Evolutionary conservation across 2,329 filamentous ascomycete species (phyloP).

Genomic region (Fusarium citri): DNA sequence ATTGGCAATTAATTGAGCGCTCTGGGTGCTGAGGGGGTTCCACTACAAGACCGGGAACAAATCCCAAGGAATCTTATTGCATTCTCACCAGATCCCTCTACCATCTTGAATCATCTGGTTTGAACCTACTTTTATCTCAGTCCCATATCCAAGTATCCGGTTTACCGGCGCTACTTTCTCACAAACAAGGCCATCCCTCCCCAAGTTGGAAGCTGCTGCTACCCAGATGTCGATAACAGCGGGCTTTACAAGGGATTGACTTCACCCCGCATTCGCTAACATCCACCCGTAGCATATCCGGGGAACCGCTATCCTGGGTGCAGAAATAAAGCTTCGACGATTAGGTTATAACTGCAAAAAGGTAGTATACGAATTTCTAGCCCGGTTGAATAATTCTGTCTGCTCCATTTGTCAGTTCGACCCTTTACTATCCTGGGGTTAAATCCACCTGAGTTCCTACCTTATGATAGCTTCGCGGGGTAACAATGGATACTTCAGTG

Average conservation of each 20-base stretch:
- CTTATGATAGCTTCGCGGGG: background rate
- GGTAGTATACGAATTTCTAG: background rate
- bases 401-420: too few relatives aligned
- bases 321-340: background rate
- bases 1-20: too few relatives aligned
- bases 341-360: rapidly evolving
- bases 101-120: background rate
- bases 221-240: background rate
- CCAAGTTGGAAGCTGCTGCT: background rate
- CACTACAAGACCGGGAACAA: background rate
- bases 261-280: background rate
- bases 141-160: background rate
- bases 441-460: background rate
- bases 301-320: rapidly evolving
- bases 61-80: background rate
- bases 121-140: background rate
- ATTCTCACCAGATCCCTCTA: background rate
- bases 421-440: background rate
- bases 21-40: background rate
- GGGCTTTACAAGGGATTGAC: background rate
- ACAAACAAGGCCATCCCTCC: background rate
- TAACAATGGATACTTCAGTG: background rate
- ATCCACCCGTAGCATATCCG: background rate
- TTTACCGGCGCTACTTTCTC: background rate
- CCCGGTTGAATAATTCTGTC: background rate